Evolutionary conservation across 352 stramenopile genomes (phyloP).

Genomic region (Pythium oligandrum): DNA sequence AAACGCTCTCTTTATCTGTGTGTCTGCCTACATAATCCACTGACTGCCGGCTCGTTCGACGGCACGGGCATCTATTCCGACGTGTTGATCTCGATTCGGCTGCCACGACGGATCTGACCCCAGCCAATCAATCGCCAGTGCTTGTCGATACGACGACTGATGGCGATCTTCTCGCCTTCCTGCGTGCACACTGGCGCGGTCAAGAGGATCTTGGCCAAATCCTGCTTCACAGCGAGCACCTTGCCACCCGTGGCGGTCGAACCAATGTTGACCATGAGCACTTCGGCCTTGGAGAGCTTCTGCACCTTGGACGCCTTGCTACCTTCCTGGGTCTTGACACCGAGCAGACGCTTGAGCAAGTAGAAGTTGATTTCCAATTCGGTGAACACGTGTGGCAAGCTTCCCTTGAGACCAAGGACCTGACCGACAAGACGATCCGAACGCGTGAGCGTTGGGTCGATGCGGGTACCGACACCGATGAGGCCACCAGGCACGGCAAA

Average conservation of each 20-base stretch:
- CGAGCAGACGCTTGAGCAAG: constrained; percentile 97
- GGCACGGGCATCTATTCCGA: constrained; percentile 71
- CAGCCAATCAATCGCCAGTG: constrained; percentile 99
- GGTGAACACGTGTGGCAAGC: constrained; percentile 98
- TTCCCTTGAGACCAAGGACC: constrained; percentile 95
- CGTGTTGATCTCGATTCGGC: constrained; percentile 90
- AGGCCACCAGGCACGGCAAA: constrained; percentile 98
- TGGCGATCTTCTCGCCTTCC: constrained; percentile 99
- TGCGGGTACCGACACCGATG: constrained; percentile 99
- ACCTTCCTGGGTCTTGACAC: constrained; percentile 98
- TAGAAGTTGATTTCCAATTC: constrained; percentile 99
- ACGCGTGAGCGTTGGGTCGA: constrained; percentile 98
- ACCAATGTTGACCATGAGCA: constrained; percentile 99
- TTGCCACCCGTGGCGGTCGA: constrained; percentile 98
- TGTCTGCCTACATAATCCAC: too few species aligned
- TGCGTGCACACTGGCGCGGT: constrained; percentile 99
- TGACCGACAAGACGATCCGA: constrained; percentile 99
- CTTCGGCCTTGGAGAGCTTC: constrained; percentile 98
- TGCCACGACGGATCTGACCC: constrained; percentile 98
- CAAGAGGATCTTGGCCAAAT: constrained; percentile 98
- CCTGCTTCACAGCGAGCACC: constrained; percentile 93
- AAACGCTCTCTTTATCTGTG: too few species aligned
- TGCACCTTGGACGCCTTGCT: constrained; percentile 99
- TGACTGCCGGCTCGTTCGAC: background rate
- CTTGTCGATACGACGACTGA: constrained; percentile 98